Evolutionary conservation across 73 alveolate species (phyloP), one percentile per base, ranked within the genome.

Genomic region (Blepharisma japonicum): DNA sequence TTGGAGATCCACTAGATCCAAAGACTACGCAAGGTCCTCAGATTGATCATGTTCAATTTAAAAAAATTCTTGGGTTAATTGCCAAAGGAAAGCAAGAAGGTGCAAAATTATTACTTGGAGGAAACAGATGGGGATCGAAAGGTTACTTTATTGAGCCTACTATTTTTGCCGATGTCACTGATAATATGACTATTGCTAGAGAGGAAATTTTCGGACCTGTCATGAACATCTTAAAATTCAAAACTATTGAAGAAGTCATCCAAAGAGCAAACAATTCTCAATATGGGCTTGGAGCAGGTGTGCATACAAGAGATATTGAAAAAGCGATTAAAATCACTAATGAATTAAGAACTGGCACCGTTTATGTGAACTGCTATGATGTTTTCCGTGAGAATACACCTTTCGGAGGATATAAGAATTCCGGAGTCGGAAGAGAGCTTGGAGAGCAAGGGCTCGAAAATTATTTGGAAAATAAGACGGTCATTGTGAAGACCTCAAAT

Each of bases 211-310:
- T 88, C 77, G 97, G 98, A 54, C 98, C 98, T 39, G 98, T 94
- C 68, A 87, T 92, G 85, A 71, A 79, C 5, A 88, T 94, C 55
- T 78, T 91, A 14, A 94, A 91, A 76, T 90, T 88, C 92, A 83
- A 83, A 67, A 85, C 87, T 82, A 78, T 87, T 32, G 99, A 94
- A 70, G 99, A 94, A 79, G 98, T 90, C 6, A 92, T 94, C 68
- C 85, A 71, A 27, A 83, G 95, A 84, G 98, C 99, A 14, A 94
- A 94, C 84, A 93, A 85, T 45, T 72, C 97, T 49, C 66, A 87
- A 46, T 94, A 94, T 83, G 99, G 99, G 38, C 88, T 94, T 45
- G 99, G 96, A 38, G 98, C 97, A 46, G 99, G 91, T 11, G 91
- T 94, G 27, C 79, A 85, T 68, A 93, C 97, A 20, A 61, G 84